These are phyloP conservation scores for Cokeromyces recurvatus DNA, from an alignment of 371 early-diverging fungal genomes.

Conservation along the genomic window DNA sequence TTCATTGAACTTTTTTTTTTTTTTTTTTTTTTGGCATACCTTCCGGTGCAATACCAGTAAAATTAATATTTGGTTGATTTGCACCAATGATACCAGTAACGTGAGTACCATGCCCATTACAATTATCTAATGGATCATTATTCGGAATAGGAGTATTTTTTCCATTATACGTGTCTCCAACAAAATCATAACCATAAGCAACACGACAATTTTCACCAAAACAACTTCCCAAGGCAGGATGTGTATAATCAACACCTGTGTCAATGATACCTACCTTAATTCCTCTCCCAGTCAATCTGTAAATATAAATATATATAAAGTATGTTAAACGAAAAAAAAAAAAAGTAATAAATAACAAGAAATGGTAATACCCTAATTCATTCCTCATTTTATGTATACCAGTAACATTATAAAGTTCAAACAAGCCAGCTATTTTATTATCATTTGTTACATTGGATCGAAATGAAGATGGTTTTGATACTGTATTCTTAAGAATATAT, in stretches of 20 bases:
- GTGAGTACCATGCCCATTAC: constrained; percentile 31
- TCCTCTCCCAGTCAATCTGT: constrained; percentile 17
- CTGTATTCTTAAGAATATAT: constrained; percentile 15
- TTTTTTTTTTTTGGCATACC: too few relatives aligned
- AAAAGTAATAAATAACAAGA: neutral
- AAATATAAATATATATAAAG: neutral
- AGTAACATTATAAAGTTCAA: constrained; percentile 28
- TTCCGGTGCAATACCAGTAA: constrained; percentile 63
- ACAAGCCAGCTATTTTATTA: constrained; percentile 11
- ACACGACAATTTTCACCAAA: constrained; percentile 61
- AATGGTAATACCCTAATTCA: constrained; percentile 35
- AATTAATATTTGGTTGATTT: constrained; percentile 27
- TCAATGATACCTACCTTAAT: constrained; percentile 33
- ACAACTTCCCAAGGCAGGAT: constrained; percentile 71
- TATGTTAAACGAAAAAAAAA: too few relatives aligned
- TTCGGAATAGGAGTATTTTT: constrained; percentile 20
- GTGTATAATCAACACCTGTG: constrained; percentile 58
- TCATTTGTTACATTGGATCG: neutral
- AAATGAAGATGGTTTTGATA: constrained; percentile 13
- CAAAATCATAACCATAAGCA: constrained; percentile 59
- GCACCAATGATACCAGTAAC: constrained; percentile 61
- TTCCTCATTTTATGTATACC: constrained; percentile 25
- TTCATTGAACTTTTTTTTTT: neutral
- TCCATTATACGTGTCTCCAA: constrained; percentile 37
- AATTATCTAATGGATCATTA: constrained; percentile 23